Base-by-base conservation (phyloP, 2,329 filamentous ascomycete species). In the Scorias spongiosa region DNA sequence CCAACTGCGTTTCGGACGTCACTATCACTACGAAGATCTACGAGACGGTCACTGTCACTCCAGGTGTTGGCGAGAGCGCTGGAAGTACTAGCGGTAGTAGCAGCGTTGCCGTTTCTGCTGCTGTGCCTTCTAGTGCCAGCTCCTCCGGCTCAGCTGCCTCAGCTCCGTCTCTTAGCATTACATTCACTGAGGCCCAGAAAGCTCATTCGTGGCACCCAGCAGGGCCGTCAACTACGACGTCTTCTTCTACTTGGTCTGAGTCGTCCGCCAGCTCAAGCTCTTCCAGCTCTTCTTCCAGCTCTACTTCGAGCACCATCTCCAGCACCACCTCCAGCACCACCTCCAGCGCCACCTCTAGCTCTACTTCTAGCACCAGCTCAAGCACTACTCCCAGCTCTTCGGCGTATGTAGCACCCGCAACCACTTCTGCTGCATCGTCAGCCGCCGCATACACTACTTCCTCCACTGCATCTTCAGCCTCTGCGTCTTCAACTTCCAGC, bases 21-120 rank as follows among this genome's bases (percentile, higher is more conserved):
- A 67, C 65, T 41, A 60, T 61, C 29, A 64, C 61, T 39, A 58
- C 62, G 48, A 60, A 61, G 46, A 59, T 66, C 41, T 64, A 64
- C 29, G 57, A 66, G 43, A 67, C 64, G 29, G 60, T 65, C 40
- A 53, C 51, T 30, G 45, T 51, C 26, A 51, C 49, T 28, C 41
- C 43, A 5, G 32, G 32, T 5, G 15, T 12, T 17, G 26, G 42
- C 29, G 32, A 34, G 1, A 41, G 34, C 14, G 44, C 48, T 36
- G 48, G 46, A 15, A 43, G 49, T n/a, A 47, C 40, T 36, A 41
- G 41, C 32, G 29, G 34, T 12, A 18, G 17, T n/a, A 49, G 32
- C 39, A 36, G 42, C 17, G 20, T 37, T n/a, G 40, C 45, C 40
- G 15, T 30, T 11, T 47, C 45, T 34, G 39, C 41, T 39, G 42